Conservation (phyloP, 2,329 filamentous ascomycete genomes). For the Aspergillus fischeri region DNA sequence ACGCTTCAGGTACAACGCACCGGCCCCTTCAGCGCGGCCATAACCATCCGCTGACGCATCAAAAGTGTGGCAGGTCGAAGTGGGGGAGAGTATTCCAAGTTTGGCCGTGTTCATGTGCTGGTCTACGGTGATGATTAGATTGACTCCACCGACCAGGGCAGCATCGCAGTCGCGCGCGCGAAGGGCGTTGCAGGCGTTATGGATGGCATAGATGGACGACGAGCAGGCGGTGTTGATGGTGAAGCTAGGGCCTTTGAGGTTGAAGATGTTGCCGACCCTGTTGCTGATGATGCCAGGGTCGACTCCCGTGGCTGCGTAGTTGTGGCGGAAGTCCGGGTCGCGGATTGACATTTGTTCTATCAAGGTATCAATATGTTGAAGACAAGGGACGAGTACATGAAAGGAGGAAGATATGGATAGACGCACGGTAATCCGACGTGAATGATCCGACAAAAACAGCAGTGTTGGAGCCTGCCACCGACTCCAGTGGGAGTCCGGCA, state of each 20-base stretch:
- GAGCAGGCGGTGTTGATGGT: conserved; percentile 37
- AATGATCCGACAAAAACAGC: conserved; percentile 18
- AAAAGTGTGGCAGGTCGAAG: conserved; percentile 15
- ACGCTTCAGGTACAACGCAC: conserved; percentile 2
- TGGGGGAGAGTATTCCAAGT: conserved; percentile 31
- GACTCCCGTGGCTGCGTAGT: conserved; percentile 8
- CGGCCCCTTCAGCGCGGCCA: conserved; percentile 4
- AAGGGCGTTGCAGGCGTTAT: conserved; percentile 31
- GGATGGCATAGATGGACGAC: conserved; percentile 34
- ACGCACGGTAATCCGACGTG: conserved; percentile 11
- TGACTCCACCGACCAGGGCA: conserved; percentile 21
- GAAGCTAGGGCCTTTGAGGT: conserved; percentile 30
- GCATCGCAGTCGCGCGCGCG: conserved; percentile 14
- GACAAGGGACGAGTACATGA: no score
- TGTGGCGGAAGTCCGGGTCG: conserved; percentile 6
- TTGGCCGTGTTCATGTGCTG: conserved; percentile 23
- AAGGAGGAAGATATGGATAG: no score
- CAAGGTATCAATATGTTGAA: no score
- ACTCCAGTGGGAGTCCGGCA: conserved; percentile 14
- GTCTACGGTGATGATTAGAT: conserved; percentile 17
- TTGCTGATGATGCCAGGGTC: no score
- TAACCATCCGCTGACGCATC: conserved; percentile 7
- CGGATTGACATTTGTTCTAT: conserved; percentile 10
- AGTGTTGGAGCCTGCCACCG: conserved; percentile 12
- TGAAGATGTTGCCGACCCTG: conserved; percentile 16